Evolutionary conservation across 257 asterid genomes (phyloP), one percentile per base, ranked within the genome.

Genomic region (Mitragyna speciosa): DNA sequence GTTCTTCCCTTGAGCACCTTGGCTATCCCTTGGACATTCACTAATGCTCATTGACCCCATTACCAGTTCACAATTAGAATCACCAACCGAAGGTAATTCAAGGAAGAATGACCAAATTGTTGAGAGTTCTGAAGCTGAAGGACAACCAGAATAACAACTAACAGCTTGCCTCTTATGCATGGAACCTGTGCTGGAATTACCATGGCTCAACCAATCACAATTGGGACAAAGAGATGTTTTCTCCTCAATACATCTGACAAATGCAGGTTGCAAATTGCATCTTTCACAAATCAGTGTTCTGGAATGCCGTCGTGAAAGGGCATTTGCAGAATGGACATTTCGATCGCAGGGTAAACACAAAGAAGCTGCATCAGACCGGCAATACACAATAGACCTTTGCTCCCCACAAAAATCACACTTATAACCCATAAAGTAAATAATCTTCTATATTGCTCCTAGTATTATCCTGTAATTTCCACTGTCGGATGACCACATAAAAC

Each of bases 271-370:
- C 61, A 81, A 78, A 82, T 87, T 83, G 83, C 99, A 95, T 84
- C 96, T 90, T 76, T 90, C 99, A 26, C 99, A 95, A 51, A 93
- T 69, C 56, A 95, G 92, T 33, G 99, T 92, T 81, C 99, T 87
- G 5, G 89, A 85, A 83, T 95, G 99, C 43, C 99, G 97, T 20
- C 81, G 90, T 15, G 98, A 92, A 59, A 95, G 92, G 75, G 94
- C 87, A 82, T 93, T 95, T 52, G 99, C 99, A 24, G 97, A 95
- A 85, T 95, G 99, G 76, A 95, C 89, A 52, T 83, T 92, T 11
- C 91, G 96, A 72, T 95, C 99, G 74, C 99, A 95, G 64, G 99
- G 92, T 72, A 95, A 82, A 74, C 99, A 95, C 64, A 95, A 86
- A 49, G 93, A 85, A 72, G 99, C 99, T 30, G 89, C 87, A 84